Conservation (phyloP, 805 yeast species). For the Cyberlindnera petersonii region DNA sequence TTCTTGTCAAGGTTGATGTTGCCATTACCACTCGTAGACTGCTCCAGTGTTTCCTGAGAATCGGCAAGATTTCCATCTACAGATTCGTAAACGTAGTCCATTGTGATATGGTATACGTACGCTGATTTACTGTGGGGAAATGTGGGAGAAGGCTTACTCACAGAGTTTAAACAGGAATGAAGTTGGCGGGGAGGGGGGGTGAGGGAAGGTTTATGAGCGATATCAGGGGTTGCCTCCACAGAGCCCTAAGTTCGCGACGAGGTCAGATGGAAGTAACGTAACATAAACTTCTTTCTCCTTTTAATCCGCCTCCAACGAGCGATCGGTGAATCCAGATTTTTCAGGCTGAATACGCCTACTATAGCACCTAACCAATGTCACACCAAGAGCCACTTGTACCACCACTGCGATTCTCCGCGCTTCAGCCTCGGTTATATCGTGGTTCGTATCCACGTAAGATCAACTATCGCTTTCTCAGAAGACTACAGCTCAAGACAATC, state of each 20-base stretch:
- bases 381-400: slow-evolving; percentile 43
- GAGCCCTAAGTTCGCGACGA: slow-evolving; percentile 1
- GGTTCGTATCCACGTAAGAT: slow-evolving; percentile 85
- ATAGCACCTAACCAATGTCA: slow-evolving; percentile 5
- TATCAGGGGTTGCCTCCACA: too few species aligned
- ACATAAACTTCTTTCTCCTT: too few species aligned
- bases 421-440: slow-evolving; percentile 67
- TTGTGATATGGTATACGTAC: slow-evolving; percentile 4
- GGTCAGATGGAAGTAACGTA: too few species aligned
- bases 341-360: not conserved
- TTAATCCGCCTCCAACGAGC: not conserved
- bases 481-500: slow-evolving; percentile 65
- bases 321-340: not conserved
- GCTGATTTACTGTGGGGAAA: not conserved
- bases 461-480: slow-evolving; percentile 62
- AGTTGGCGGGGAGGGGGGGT: too few species aligned
- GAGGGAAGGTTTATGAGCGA: too few species aligned
- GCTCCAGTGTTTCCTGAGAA: slow-evolving; percentile 21
- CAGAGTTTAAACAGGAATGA: too few species aligned
- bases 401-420: slow-evolving; percentile 72
- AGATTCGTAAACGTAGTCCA: slow-evolving; percentile 27
- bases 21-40: slow-evolving; percentile 8
- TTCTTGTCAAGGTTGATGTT: slow-evolving; percentile 12
- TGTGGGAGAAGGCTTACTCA: too few species aligned
- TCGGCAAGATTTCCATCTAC: slow-evolving; percentile 17